Percentiles rank a stretch among this genome's conserved stretches.
phyloP scores from a whole-genome alignment of 192 early-diverging fungal genomes.

The Umbelopsis isabellina region DNA sequence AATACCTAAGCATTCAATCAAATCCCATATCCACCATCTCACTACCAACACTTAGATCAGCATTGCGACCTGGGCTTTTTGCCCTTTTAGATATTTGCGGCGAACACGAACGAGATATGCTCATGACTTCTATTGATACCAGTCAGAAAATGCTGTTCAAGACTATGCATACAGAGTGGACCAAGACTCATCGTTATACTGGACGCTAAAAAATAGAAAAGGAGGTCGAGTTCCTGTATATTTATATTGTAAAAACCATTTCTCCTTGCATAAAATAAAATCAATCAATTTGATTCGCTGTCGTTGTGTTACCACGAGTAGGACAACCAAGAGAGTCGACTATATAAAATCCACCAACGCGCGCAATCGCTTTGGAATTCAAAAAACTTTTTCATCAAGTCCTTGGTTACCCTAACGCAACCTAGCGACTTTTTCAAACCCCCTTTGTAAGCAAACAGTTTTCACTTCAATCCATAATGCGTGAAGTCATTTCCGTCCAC shows the following conservation, averaged over 20 bases:
- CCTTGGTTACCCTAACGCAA: slow-evolving; percentile 23
- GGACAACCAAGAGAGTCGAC: neutral
- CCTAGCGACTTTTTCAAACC: slow-evolving; percentile 17
- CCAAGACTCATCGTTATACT: slow-evolving; percentile 58
- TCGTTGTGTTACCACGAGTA: slow-evolving; percentile 17
- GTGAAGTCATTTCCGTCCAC: slow-evolving; percentile 84
- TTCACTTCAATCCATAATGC: slow-evolving; percentile 49
- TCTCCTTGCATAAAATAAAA: slow-evolving; percentile 3
- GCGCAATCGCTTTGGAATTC: neutral
- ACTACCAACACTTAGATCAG: slow-evolving; percentile 43
- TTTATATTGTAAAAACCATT: slow-evolving; percentile 6
- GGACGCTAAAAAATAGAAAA: slow-evolving; percentile 45
- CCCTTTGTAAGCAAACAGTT: slow-evolving; percentile 5
- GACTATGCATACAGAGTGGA: slow-evolving; percentile 50
- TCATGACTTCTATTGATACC: slow-evolving; percentile 64
- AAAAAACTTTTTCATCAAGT: slow-evolving; percentile 4
- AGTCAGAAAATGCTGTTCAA: slow-evolving; percentile 56
- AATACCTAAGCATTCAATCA: slow-evolving; percentile 64
- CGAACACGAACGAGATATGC: slow-evolving; percentile 64
- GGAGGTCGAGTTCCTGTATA: neutral
- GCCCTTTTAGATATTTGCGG: slow-evolving; percentile 67
- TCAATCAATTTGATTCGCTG: slow-evolving; percentile 14
- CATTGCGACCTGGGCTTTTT: slow-evolving; percentile 58
- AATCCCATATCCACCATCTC: slow-evolving; percentile 48
- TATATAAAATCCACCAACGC: slow-evolving; percentile 3